phyloP scores from a whole-genome alignment of 225 moss, liverwort and hornwort species.

The Marchantia polymorpha region DNA sequence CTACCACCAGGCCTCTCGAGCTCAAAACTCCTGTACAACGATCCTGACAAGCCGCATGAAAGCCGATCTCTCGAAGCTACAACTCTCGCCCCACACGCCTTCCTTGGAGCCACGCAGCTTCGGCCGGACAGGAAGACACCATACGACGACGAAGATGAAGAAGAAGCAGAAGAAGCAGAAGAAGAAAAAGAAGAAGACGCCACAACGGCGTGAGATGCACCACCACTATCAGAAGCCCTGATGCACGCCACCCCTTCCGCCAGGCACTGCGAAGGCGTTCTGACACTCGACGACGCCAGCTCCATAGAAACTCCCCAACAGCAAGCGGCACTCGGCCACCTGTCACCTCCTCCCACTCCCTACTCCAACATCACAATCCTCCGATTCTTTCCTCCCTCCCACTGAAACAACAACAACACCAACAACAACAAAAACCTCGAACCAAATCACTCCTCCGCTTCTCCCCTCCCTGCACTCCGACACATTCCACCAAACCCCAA shows the following conservation, averaged over 20 bases:
- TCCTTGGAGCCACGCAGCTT: neutral
- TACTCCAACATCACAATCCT: conserved; percentile 16
- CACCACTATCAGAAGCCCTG: conserved; percentile 9
- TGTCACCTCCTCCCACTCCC: neutral
- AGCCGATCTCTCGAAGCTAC: neutral
- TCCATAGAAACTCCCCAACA: conserved; percentile 20
- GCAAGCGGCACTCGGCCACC: neutral
- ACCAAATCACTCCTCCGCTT: neutral
- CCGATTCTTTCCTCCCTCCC: neutral
- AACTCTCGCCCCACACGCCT: neutral
- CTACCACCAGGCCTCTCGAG: neutral
- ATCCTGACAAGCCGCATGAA: neutral
- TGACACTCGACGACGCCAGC: conserved; percentile 17
- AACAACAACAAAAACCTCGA: neutral
- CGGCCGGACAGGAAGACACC: conserved; percentile 2
- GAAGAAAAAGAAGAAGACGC: neutral
- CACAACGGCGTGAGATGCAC: conserved; percentile 1
- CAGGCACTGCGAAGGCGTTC: conserved; percentile 2
- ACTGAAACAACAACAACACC: neutral
- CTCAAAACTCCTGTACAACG: neutral
- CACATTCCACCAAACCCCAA: neutral
- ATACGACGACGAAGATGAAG: conserved; percentile 4
- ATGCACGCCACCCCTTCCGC: conserved; percentile 3
- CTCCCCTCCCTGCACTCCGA: neutral
- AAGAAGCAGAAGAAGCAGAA: too few species aligned